phyloP scores from a whole-genome alignment of 148 eudicot genomes.

The Rhododendron williamsianum region DNA sequence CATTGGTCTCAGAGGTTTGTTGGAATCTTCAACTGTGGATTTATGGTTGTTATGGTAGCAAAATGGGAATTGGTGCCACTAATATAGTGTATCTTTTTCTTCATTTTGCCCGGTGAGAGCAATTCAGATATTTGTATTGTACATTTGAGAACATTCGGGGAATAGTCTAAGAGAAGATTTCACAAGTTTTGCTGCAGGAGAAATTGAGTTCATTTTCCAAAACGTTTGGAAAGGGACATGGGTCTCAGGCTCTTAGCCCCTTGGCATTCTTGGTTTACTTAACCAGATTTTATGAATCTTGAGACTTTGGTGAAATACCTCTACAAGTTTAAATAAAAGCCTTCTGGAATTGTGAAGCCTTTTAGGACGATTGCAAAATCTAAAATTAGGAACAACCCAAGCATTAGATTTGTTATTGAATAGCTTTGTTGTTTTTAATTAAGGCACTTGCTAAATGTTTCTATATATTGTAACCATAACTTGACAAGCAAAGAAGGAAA shows the following conservation, averaged over 20 bases:
- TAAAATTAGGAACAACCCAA: not conserved
- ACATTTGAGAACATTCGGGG: not conserved
- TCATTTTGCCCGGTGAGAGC: not conserved
- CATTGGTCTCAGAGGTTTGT: slow-evolving; percentile 72
- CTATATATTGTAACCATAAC: not conserved
- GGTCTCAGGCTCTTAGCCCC: not conserved
- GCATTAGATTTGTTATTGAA: not conserved
- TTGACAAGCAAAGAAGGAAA: not conserved
- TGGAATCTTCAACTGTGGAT: not conserved
- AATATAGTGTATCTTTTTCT: not conserved
- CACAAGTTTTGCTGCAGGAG: not conserved
- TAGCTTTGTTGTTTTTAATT: not conserved
- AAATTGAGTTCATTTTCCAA: not conserved
- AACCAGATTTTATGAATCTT: not conserved
- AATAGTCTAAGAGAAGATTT: not conserved
- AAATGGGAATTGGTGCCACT: not conserved
- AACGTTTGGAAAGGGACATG: not conserved
- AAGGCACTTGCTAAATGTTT: not conserved
- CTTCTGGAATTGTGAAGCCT: not conserved
- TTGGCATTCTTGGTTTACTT: not conserved
- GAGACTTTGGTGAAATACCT: not conserved
- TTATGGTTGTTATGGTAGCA: not conserved
- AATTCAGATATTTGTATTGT: not conserved
- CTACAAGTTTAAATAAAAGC: not conserved
- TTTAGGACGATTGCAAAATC: not conserved